A percentile compares a stretch with the other conserved stretches of the same genome.
Evolutionary conservation across 768 basidiomycete species (phyloP).

Genomic region (Lactarius pseudohatsudake): DNA sequence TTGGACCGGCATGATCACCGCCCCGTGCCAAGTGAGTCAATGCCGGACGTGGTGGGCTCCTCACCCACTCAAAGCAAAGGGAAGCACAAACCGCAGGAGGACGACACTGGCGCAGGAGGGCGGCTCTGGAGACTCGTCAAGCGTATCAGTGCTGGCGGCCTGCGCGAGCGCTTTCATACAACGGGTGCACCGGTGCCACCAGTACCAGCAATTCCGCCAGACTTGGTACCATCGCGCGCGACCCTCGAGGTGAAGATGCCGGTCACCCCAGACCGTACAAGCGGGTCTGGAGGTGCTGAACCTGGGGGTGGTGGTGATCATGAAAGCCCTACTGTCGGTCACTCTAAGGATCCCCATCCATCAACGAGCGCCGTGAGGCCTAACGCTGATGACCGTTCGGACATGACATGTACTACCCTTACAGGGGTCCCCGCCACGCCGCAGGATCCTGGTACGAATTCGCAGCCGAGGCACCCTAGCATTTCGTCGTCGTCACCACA

Average conservation of each 20-base stretch:
- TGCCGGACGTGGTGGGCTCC: background rate
- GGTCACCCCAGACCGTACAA: background rate
- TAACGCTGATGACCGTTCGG: conserved; percentile 2
- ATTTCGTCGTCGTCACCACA: conserved; percentile 64
- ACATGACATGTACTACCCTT: conserved; percentile 26
- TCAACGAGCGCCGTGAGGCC: conserved; percentile 34
- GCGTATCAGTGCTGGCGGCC: conserved; percentile 61
- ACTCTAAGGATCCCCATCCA: conserved; percentile 33
- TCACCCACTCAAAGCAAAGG: conserved; percentile 3
- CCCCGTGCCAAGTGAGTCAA: conserved; percentile 7
- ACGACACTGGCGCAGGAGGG: conserved; percentile 35
- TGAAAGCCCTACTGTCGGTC: conserved; percentile 20
- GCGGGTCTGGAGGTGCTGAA: conserved; percentile 9
- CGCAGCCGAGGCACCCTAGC: conserved; percentile 39
- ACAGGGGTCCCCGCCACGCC: conserved; percentile 10
- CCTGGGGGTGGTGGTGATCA: background rate
- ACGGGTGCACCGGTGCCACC: conserved; percentile 45
- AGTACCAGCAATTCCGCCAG: conserved; percentile 58
- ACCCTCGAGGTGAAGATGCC: conserved; percentile 33
- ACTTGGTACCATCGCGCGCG: conserved; percentile 32
- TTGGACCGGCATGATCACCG: background rate
- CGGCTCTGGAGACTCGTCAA: conserved; percentile 71
- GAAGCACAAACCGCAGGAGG: conserved; percentile 34
- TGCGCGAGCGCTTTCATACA: conserved; percentile 54
- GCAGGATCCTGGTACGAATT: background rate